Evolutionary conservation across 805 yeast genomes (phyloP).

Genomic region (Starmerella stellata): DNA sequence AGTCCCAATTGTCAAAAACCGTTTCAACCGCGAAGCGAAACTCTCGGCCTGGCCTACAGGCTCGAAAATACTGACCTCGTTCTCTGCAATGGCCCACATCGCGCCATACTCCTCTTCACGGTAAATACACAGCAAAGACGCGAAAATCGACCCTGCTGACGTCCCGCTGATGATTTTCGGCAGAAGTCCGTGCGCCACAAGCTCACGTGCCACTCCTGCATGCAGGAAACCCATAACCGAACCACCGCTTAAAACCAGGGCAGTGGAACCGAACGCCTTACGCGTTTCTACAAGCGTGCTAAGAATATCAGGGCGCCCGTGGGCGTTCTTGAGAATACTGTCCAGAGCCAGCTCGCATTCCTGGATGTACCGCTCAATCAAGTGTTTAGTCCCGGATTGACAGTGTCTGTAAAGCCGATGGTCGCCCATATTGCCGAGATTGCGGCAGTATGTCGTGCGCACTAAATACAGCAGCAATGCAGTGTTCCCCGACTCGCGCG

Average conservation of each 20-base stretch:
- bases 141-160: conserved; percentile 90
- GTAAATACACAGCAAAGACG: conserved; percentile 69
- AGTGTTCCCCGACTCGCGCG: conserved; percentile 41
- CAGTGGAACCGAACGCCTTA: conserved; percentile 84
- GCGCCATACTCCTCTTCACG: conserved; percentile 48
- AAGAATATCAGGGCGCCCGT: conserved; percentile 49
- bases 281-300: conserved; percentile 74
- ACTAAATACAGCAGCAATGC: conserved; percentile 49
- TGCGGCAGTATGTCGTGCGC: conserved; percentile 70
- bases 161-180: conserved; percentile 88
- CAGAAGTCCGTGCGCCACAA: conserved; percentile 52
- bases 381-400: conserved; percentile 64
- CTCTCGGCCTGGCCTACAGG: conserved; percentile 37
- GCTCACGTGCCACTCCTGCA: conserved; percentile 72
- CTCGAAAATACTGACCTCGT: conserved; percentile 41
- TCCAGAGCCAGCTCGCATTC: conserved; percentile 49
- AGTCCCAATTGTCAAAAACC: conserved; percentile 68
- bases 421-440: conserved; percentile 75
- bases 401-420: conserved; percentile 58
- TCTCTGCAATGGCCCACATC: conserved; percentile 31
- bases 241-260: conserved; percentile 89
- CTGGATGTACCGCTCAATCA: conserved; percentile 64
- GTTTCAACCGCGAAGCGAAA: conserved; percentile 33
- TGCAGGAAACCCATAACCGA: conserved; percentile 86
- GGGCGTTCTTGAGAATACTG: conserved; percentile 16